Evolutionary conservation across 345 rosid genomes (phyloP).

Genomic region (Pseudoturritis turrita): DNA sequence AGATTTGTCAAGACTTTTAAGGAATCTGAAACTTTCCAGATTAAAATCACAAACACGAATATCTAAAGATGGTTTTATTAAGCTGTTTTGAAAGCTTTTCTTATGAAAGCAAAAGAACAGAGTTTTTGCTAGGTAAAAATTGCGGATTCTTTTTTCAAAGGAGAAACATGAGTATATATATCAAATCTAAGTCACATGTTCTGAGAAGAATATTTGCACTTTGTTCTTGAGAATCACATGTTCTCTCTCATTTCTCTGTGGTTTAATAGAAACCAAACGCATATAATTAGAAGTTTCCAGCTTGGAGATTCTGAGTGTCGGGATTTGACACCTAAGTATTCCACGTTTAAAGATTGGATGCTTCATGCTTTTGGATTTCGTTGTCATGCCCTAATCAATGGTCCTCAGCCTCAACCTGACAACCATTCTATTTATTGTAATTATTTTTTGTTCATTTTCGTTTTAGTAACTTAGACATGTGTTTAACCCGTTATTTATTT

Average conservation of each 20-base stretch:
- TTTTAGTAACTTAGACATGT: too few species aligned
- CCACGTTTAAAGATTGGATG: not conserved
- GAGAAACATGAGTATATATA: too few species aligned
- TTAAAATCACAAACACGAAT: too few species aligned
- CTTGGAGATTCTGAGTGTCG: slow-evolving; percentile 44
- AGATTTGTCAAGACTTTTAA: too few species aligned
- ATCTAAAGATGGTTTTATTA: too few species aligned
- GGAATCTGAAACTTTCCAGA: too few species aligned
- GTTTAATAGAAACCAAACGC: not conserved
- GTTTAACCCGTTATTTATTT: too few species aligned
- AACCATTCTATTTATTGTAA: not conserved
- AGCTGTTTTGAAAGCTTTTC: too few species aligned
- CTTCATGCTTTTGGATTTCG: not conserved
- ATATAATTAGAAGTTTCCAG: slow-evolving; percentile 21
- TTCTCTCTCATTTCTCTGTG: not conserved
- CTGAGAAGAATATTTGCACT: not conserved
- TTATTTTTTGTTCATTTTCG: slow-evolving; percentile 19
- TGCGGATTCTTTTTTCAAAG: too few species aligned
- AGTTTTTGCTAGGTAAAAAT: too few species aligned
- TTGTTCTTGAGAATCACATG: not conserved
- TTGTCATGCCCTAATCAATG: not conserved
- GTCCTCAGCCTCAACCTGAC: not conserved
- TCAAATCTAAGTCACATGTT: too few species aligned
- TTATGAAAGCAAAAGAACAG: too few species aligned
- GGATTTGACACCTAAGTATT: not conserved